A percentile compares a stretch with the other conserved stretches of the same genome.
Conservation (phyloP, 345 rosid genomes). For the Brassica cretica region DNA sequence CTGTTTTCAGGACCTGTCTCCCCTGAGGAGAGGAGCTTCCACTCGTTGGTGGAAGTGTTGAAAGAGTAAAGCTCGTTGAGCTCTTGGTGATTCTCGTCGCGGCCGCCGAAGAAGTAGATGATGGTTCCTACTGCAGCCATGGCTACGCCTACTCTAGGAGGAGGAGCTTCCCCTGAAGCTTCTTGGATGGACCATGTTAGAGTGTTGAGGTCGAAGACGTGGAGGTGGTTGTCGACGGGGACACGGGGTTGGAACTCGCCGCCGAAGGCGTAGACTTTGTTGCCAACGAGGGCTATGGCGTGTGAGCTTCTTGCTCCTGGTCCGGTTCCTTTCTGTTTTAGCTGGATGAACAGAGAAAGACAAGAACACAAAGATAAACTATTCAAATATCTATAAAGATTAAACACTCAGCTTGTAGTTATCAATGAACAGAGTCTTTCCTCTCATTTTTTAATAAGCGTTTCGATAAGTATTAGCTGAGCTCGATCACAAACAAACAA, state of each 20-base stretch:
- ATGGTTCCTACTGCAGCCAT: constrained; percentile 65
- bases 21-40: constrained; percentile 65
- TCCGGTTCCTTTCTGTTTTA: constrained; percentile 68
- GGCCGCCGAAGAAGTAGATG: constrained; percentile 79
- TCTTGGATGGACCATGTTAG: constrained; percentile 62
- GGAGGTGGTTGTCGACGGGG: constrained; percentile 80
- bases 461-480: not conserved
- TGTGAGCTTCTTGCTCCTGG: constrained; percentile 97
- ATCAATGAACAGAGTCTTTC: not conserved
- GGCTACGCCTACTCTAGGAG: constrained; percentile 87
- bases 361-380: not conserved
- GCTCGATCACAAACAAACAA: constrained; percentile 15
- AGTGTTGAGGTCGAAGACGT: constrained; percentile 63
- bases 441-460: not conserved
- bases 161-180: constrained; percentile 70
- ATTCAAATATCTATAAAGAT: not conserved
- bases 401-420: not conserved
- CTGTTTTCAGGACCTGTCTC: constrained; percentile 62
- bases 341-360: constrained; percentile 39
- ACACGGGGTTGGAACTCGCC: constrained; percentile 85
- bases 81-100: constrained; percentile 67
- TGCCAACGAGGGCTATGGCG: constrained; percentile 67
- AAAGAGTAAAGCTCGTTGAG: constrained; percentile 80
- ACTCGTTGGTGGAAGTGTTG: constrained; percentile 53
- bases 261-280: constrained; percentile 71